Percentiles rank a stretch among this genome's conserved stretches.
These are phyloP conservation scores for Globisporangium lucens DNA, from an alignment of 352 stramenopile species.

Conservation along the genomic window DNA sequence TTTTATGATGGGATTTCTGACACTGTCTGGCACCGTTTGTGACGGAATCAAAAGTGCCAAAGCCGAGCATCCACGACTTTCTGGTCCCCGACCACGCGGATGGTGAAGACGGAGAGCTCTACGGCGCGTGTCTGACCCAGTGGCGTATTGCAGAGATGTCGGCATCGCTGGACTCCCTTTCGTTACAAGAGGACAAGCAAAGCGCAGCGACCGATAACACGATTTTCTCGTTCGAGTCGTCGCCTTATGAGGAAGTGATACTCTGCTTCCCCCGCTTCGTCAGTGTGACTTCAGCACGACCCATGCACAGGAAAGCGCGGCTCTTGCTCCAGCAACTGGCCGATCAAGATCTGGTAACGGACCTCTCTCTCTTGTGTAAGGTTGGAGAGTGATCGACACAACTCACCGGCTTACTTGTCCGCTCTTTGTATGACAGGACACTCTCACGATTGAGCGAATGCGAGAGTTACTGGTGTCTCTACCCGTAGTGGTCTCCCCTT, in stretches of 20 bases:
- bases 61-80: constrained; percentile 43
- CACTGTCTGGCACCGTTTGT: not conserved
- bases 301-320: constrained; percentile 25
- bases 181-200: not conserved
- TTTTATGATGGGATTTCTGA: not conserved
- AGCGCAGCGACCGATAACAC: not conserved
- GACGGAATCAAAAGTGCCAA: constrained; percentile 17
- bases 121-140: constrained; percentile 36
- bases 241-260: not conserved
- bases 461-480: constrained; percentile 7
- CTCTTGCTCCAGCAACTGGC: constrained; percentile 29
- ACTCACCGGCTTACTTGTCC: not conserved
- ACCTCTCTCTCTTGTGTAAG: not conserved
- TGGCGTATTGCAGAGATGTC: not conserved
- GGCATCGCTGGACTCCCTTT: not conserved
- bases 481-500: not conserved
- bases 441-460: constrained; percentile 10
- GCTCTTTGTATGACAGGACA: not conserved
- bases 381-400: not conserved
- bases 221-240: constrained; percentile 10
- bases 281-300: constrained; percentile 18
- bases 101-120: constrained; percentile 11
- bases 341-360: constrained; percentile 4
- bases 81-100: constrained; percentile 19
- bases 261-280: constrained; percentile 14